Conservation (phyloP, 257 asterid genomes). For the Rhazya stricta region DNA sequence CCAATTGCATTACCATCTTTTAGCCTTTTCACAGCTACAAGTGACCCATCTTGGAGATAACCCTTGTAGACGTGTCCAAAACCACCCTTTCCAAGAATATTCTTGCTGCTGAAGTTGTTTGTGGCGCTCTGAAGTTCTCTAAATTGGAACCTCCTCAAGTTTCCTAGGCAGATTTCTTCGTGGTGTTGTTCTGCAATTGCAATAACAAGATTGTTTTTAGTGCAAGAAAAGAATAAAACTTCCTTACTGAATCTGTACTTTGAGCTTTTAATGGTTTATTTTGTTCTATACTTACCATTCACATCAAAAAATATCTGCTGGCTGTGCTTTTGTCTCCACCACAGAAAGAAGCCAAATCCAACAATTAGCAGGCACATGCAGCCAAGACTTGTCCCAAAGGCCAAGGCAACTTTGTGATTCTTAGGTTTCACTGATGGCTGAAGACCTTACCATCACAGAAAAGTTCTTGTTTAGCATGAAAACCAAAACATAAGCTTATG, state of each 20-base stretch:
- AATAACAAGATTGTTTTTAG: neutral
- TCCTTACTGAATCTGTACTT: neutral
- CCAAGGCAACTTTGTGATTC: constrained; percentile 59
- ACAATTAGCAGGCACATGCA: constrained; percentile 70
- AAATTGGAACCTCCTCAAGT: constrained; percentile 65
- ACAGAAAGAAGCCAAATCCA: constrained; percentile 68
- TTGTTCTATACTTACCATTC: constrained; percentile 41
- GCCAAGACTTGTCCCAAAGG: constrained; percentile 80
- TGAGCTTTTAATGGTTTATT: neutral
- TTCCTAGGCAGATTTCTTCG: constrained; percentile 76
- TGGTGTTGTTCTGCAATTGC: constrained; percentile 54
- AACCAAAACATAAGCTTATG: neutral
- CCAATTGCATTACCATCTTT: constrained; percentile 69
- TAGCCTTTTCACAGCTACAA: constrained; percentile 87
- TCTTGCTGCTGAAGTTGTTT: constrained; percentile 78
- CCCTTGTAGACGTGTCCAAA: constrained; percentile 93
- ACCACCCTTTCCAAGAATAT: constrained; percentile 90
- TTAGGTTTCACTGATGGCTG: constrained; percentile 34
- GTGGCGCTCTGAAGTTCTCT: constrained; percentile 83
- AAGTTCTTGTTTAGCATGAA: neutral
- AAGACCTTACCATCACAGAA: constrained; percentile 26
- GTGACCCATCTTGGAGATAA: constrained; percentile 62
- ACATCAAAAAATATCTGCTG: constrained; percentile 67
- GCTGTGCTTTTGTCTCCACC: constrained; percentile 81
- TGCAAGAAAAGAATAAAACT: neutral